phyloP scores from a whole-genome alignment of 176 grass and related monocot genomes.

The Aegilops bicornis region DNA sequence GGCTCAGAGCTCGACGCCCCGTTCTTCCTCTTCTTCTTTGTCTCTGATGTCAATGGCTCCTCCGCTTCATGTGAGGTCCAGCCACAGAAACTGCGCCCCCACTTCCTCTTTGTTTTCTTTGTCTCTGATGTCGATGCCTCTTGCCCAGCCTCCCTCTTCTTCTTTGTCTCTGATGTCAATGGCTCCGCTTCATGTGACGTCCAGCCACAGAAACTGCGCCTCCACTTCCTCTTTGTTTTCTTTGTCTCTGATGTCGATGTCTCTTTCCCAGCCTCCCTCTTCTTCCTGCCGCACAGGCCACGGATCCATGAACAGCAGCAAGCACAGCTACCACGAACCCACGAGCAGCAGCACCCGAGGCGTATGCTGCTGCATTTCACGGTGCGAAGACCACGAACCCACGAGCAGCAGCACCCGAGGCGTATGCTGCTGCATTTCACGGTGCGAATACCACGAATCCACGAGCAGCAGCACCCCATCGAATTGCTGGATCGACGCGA shows the following conservation, averaged over 20 bases:
- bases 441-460: background rate
- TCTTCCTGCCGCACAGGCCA: constrained; percentile 14
- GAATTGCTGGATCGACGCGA: constrained; percentile 43
- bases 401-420: constrained; percentile 42
- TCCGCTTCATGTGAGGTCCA: constrained; percentile 19
- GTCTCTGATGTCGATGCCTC: constrained; percentile 7
- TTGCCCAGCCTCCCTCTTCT: constrained; percentile 36
- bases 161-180: constrained; percentile 34
- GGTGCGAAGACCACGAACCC: constrained; percentile 21
- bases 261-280: constrained; percentile 20
- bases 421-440: constrained; percentile 12
- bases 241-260: constrained; percentile 20
- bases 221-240: constrained; percentile 37
- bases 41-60: constrained; percentile 31
- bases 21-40: constrained; percentile 54
- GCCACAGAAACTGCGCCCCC: constrained; percentile 18
- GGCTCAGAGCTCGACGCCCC: background rate
- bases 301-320: constrained; percentile 51
- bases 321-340: constrained; percentile 7
- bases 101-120: constrained; percentile 36
- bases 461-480: constrained; percentile 52
- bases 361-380: constrained; percentile 8
- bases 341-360: constrained; percentile 42
- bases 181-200: constrained; percentile 28
- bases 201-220: constrained; percentile 9